phyloP scores from a whole-genome alignment of 106 monocot species.

The Chionographis japonica region DNA sequence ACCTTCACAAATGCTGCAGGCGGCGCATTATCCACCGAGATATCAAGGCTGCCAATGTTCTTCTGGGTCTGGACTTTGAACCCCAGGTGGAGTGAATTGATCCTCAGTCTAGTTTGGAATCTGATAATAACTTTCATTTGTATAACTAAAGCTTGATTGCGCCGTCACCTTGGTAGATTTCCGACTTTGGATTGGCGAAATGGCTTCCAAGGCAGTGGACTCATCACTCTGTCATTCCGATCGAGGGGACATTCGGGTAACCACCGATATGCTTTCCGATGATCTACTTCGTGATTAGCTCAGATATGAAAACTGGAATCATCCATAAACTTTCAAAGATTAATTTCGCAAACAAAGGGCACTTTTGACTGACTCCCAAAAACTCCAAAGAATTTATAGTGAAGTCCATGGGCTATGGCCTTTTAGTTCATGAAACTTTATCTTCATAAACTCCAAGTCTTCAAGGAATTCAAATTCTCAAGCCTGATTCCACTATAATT shows the following conservation, averaged over 20 bases:
- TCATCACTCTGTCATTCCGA: conserved; percentile 62
- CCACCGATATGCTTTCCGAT: too few relatives aligned
- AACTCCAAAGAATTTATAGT: too few relatives aligned
- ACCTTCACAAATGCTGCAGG: conserved; percentile 58
- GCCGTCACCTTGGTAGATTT: conserved; percentile 30
- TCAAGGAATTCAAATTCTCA: too few relatives aligned
- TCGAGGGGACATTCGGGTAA: conserved; percentile 82
- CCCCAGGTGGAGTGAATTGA: conserved; percentile 28
- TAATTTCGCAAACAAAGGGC: too few relatives aligned
- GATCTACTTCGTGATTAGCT: background rate
- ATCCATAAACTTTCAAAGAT: too few relatives aligned
- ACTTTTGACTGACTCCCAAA: too few relatives aligned
- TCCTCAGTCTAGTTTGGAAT: background rate
- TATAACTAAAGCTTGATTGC: background rate
- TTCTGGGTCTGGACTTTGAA: conserved; percentile 50
- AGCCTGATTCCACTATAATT: too few relatives aligned
- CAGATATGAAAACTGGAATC: background rate
- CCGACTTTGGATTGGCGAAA: conserved; percentile 72
- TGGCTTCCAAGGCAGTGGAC: conserved; percentile 78
- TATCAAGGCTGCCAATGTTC: conserved; percentile 72
- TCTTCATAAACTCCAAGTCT: too few relatives aligned
- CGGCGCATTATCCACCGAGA: conserved; percentile 61
- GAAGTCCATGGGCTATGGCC: too few relatives aligned
- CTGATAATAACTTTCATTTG: background rate
- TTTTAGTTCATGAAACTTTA: too few relatives aligned